Percentiles rank a stretch among this genome's conserved stretches.
Conservation (phyloP, 2,329 filamentous ascomycete genomes). For the Calonectria montana region DNA sequence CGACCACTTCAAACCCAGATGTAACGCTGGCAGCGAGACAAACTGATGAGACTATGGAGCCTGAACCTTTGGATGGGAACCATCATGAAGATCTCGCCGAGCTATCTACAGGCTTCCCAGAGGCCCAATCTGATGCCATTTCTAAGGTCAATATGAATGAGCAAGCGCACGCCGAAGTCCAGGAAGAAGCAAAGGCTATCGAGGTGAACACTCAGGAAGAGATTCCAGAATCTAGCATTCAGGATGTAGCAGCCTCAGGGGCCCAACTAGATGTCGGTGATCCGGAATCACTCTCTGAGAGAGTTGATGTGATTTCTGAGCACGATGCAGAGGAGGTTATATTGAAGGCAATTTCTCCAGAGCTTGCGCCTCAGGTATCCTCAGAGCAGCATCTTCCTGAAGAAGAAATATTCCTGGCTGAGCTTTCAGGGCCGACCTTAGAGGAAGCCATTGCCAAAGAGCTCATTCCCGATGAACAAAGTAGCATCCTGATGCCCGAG, state of each 20-base stretch:
- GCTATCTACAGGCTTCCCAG: neutral
- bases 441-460: neutral
- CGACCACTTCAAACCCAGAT: neutral
- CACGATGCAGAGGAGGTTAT: too few species aligned
- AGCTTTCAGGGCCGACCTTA: neutral
- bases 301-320: too few species aligned
- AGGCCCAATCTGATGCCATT: neutral
- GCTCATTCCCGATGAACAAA: neutral
- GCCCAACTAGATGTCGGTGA: too few species aligned
- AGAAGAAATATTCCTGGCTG: constrained; percentile 2
- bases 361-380: neutral
- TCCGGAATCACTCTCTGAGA: too few species aligned
- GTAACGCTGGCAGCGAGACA: neutral
- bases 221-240: neutral
- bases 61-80: neutral
- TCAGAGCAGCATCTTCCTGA: constrained; percentile 8
- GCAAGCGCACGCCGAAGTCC: neutral
- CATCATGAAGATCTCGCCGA: neutral
- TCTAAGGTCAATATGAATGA: neutral
- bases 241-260: neutral
- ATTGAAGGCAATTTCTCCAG: neutral
- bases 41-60: neutral
- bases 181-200: neutral
- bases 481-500: neutral
- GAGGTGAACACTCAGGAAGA: neutral